Evolutionary conservation across 768 basidiomycete genomes (phyloP), one percentile per base, ranked within the genome.

Genomic region (Russula emetica): DNA sequence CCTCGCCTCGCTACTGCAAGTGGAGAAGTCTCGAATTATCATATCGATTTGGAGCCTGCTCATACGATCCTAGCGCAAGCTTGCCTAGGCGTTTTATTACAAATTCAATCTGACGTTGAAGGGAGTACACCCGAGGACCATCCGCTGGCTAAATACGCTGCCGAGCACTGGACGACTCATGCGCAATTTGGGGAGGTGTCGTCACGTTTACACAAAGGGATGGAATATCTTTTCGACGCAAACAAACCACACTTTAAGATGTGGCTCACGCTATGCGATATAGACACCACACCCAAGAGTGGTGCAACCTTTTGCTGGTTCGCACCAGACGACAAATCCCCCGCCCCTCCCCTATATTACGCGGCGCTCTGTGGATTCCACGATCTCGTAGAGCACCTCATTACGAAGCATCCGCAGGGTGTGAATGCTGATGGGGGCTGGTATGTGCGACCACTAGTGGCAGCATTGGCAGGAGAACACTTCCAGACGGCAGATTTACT

Each of bases 1-100:
- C 11, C 9, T 32, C 54, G 22, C 16, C 54, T 55, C 36, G 54
- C 54, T 16, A 3, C n/a, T 24, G 13, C 22, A 2, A 55, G 7
- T 55, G 11, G 14, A 26, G 34, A 28, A 2, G 22, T 22, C 54
- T 38, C 54, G 9, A 22, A 16, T 6, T 40, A 55, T 40, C 36
- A 55, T 26, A 9, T 55, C 38, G 2, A 3, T 26, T 38, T 55
- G 7, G 54, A 40, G 38, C 36, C 36, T 26, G 54, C 54, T 1
- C 54, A 55, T 55, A 18, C 54, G 2, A 55, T 34, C 5, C 36
- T 55, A 7, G 54, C 54, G 3, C 52, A 53, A 53, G 54, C 54
- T 16, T 55, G 54, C 16, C 5, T 55, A 4, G 14, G 54, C 22
- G 24, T 55, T 5, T 36, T 55, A 24, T 24, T 55, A 10, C 24